Conservation (phyloP, 306 rosid genomes). For the Fragaria nilgerrensis region DNA sequence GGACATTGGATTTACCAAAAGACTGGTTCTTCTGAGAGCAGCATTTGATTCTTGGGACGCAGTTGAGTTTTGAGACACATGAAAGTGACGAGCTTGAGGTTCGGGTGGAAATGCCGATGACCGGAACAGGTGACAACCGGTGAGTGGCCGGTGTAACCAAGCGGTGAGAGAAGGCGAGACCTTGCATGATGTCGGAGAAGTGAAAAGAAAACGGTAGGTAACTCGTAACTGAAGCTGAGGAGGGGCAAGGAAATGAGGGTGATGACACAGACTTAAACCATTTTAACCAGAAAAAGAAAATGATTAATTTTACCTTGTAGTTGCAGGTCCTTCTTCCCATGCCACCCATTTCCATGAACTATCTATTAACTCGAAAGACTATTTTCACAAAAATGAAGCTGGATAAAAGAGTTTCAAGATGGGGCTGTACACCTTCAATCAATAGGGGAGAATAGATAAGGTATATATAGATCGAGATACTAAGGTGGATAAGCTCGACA, state of each 20-base stretch:
- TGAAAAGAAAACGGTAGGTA: neutral
- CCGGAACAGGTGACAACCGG: slow-evolving; percentile 24
- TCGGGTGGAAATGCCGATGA: slow-evolving; percentile 26
- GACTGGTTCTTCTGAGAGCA: slow-evolving; percentile 25
- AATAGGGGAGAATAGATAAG: no score
- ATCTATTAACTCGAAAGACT: no score
- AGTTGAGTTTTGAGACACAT: slow-evolving; percentile 23
- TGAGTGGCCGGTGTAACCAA: slow-evolving; percentile 18
- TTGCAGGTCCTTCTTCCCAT: no score
- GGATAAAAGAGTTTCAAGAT: no score
- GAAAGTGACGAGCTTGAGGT: slow-evolving; percentile 23
- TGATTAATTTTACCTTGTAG: no score
- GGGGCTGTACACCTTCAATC: no score
- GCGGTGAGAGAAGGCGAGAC: slow-evolving; percentile 27
- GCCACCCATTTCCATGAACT: no score
- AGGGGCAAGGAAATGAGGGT: neutral
- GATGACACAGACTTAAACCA: no score
- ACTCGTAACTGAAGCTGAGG: neutral
- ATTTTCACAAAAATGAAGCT: no score
- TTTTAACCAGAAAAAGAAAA: no score
- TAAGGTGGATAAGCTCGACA: no score
- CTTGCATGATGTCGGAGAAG: slow-evolving; percentile 14
- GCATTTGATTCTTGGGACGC: slow-evolving; percentile 32
- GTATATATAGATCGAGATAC: no score
- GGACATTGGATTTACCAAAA: slow-evolving; percentile 27